Evolutionary conservation across 148 eudicot genomes (phyloP), one percentile per base, ranked within the genome.

Genomic region (Vaccinium macrocarpon): DNA sequence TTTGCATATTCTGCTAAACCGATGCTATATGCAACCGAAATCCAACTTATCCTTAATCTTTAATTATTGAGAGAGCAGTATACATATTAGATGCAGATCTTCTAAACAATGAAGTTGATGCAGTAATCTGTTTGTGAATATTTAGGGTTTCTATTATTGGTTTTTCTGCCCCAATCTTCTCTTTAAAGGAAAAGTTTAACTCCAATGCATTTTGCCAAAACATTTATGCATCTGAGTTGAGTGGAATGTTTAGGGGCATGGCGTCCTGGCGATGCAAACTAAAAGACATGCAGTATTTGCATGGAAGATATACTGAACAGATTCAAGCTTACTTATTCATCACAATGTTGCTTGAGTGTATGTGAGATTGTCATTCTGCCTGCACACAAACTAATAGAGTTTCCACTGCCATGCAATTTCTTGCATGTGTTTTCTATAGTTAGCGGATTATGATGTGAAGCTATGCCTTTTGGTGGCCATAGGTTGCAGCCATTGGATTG

Each of bases 401-500:
- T 82, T 51, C 57, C 48, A 53, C 49, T 8, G 18, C 55, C 46
- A 46, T 76, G 72, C 38, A 49, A 52, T 52, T 49, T 52, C 52
- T 80, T 3, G 10, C 32, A 46, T 71, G 1, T n/a, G 76, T 66
- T 61, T 29, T 75, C 61, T 46, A 59, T 59, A 23, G 29, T 19
- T 48, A 64, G 50, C 57, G 50, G 71, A 76, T 77, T 82, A 56
- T 64, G 35, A 59, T 85, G 27, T 66, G 55, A 27, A 8, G 74
- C 48, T 48, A 1, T 42, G 51, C 15, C 32, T 76, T 83, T 72
- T 81, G 52, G 6, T 78, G 82, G 75, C 25, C 70, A 76, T 81
- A 96, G 99, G 99, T 97, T 89, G 99, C 99, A 86, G 97, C 97
- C 77, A 92, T 97, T 73, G 99, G 99, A 48, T 90, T 97, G 89